phyloP scores from a whole-genome alignment of 306 rosid genomes.

The Vigna hirtella region DNA sequence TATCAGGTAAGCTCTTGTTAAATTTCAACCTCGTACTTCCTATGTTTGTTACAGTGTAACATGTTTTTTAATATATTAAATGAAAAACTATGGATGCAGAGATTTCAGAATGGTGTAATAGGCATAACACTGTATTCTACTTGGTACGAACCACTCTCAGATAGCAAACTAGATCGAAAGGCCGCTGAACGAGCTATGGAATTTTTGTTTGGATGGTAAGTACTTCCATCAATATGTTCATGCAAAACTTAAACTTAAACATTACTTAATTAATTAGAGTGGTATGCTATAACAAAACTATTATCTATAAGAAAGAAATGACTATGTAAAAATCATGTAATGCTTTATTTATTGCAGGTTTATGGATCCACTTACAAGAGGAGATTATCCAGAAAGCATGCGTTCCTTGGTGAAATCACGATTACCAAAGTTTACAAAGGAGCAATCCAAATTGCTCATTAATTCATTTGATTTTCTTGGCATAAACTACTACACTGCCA shows the following conservation, averaged over 20 bases:
- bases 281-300: too few species aligned
- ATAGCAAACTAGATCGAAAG: slow-evolving; percentile 25
- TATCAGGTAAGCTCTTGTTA: slow-evolving; percentile 43
- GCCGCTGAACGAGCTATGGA: slow-evolving; percentile 58
- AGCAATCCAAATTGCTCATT: slow-evolving; percentile 41
- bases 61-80: not conserved
- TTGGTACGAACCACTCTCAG: slow-evolving; percentile 56
- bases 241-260: too few species aligned
- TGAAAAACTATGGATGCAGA: slow-evolving; percentile 23
- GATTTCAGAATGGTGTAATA: slow-evolving; percentile 57
- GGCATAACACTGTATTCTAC: slow-evolving; percentile 52
- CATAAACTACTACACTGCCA: slow-evolving; percentile 55
- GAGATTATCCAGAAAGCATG: slow-evolving; percentile 71
- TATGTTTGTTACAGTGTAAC: not conserved
- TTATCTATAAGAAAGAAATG: too few species aligned
- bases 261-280: too few species aligned
- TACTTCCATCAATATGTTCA: too few species aligned
- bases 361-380: slow-evolving; percentile 61
- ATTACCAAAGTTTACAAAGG: slow-evolving; percentile 55
- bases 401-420: slow-evolving; percentile 50
- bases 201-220: slow-evolving; percentile 52
- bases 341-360: slow-evolving; percentile 47
- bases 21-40: not conserved
- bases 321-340: too few species aligned
- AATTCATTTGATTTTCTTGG: slow-evolving; percentile 74